Evolutionary conservation across 352 stramenopile species (phyloP).

Genomic region (Pythium aristosporum): DNA sequence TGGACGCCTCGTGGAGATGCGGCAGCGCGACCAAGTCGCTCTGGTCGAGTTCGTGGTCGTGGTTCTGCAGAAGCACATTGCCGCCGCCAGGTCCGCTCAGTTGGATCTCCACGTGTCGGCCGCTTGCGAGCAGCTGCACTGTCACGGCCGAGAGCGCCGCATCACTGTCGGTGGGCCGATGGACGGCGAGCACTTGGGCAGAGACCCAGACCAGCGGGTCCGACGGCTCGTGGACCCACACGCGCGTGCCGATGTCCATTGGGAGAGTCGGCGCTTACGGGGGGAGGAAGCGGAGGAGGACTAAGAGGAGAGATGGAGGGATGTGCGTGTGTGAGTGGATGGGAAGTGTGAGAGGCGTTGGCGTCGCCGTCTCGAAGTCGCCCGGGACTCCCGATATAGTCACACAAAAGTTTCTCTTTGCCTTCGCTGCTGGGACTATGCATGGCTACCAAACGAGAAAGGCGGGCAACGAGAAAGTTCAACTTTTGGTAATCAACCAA

Average conservation of each 20-base stretch:
- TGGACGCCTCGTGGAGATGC: constrained; percentile 85
- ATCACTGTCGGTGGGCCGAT: not conserved
- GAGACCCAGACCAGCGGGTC: constrained; percentile 63
- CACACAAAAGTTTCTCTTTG: not conserved
- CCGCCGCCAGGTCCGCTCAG: constrained; percentile 37
- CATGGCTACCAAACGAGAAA: not conserved
- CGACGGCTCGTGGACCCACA: constrained; percentile 63
- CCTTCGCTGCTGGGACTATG: constrained; percentile 2
- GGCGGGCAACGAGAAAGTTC: constrained; percentile 8
- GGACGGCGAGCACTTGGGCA: constrained; percentile 27
- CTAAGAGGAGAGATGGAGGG: not conserved
- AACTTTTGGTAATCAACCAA: not conserved
- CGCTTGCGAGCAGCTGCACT: constrained; percentile 11
- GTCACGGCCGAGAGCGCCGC: constrained; percentile 5
- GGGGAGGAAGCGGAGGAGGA: too few relatives aligned
- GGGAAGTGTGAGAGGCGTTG: not conserved
- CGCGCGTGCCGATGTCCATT: constrained; percentile 75
- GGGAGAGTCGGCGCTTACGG: not conserved
- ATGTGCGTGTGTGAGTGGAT: not conserved
- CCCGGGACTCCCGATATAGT: not conserved
- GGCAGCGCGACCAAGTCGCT: constrained; percentile 75
- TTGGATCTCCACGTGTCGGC: constrained; percentile 29
- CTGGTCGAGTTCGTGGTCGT: constrained; percentile 58
- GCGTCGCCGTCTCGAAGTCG: not conserved
- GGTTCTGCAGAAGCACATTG: constrained; percentile 77